Base-by-base conservation (phyloP, 331 rosid genomes). In the Saraca asoca region DNA sequence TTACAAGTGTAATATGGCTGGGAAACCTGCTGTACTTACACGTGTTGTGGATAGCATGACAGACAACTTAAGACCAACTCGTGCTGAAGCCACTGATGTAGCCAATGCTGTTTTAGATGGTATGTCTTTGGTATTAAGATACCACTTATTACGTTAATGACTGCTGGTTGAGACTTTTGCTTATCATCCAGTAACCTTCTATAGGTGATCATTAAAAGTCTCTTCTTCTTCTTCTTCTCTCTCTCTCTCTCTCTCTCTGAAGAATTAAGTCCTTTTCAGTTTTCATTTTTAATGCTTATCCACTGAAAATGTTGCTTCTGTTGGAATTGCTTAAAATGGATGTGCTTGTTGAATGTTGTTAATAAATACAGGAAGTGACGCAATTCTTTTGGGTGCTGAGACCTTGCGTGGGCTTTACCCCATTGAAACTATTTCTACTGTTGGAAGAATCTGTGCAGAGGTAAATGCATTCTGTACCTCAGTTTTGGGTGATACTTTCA, bases 21-120 rank as follows among this genome's bases (percentile, higher is more conserved):
- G 99, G 77, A 94, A 94, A 74, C 95, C 99, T 73, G 96, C 99
- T 13, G 97, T 94, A 58, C 82, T 94, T 66, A 94, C 99, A 17
- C 99, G 97, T 58, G 99, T 94, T 70, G 99, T 94, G 70, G 99
- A 94, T 75, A 90, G 97, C 77, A 94, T 94, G 99, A 94, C 99
- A 6, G 92, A 86, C 84, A 94, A 94, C 88, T 86, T 94, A 78
- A 83, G 99, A 52, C 99, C 99, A 75, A 94, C 99, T 75, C 97
- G 99, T 77, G 99, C 99, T n/a, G 99, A 94, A 85, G 99, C 99
- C 67, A 94, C 99, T 50, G 99, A 94, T 75, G 96, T 94, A 75
- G 99, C 99, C 70, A 94, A 94, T 86, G 99, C 99, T 69, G 99
- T 94, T 48, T 84, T 94, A 69, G 99, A 94, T 79, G 99, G 99